Evolutionary conservation across 495 filamentous ascomycete species (phyloP).

Genomic region (Glonium stellatum): DNA sequence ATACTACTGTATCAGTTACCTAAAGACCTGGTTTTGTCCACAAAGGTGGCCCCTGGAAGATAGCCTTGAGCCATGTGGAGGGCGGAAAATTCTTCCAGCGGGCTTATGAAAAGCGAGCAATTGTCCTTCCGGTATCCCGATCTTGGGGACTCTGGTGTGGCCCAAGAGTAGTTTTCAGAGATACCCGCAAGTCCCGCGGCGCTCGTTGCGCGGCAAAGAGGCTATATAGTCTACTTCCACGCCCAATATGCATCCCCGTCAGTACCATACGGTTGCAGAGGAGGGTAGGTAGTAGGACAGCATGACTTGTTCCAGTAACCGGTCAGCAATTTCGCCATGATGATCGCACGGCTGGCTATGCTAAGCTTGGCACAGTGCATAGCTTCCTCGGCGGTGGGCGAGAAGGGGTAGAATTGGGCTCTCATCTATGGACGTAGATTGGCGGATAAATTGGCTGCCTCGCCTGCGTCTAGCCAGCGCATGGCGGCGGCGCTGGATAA

Average conservation of each 20-base stretch:
- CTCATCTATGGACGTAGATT: neutral
- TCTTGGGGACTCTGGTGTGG: too few relatives aligned
- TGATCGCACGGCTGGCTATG: neutral
- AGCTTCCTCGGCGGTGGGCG: neutral
- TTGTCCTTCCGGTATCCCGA: too few relatives aligned
- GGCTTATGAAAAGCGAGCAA: too few relatives aligned
- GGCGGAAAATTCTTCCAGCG: too few relatives aligned
- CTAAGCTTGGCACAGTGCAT: conserved; percentile 10
- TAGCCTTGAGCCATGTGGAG: too few relatives aligned
- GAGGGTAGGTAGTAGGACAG: too few relatives aligned
- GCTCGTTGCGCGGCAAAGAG: neutral
- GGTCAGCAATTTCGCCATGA: conserved; percentile 20
- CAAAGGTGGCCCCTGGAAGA: too few relatives aligned
- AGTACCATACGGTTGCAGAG: neutral
- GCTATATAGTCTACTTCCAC: neutral
- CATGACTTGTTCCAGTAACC: conserved; percentile 7
- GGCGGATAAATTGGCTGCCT: conserved; percentile 1
- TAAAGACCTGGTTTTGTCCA: too few relatives aligned
- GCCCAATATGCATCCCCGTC: neutral
- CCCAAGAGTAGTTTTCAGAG: too few relatives aligned
- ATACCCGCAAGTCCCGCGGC: too few relatives aligned
- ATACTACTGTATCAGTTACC: neutral
- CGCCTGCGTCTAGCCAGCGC: neutral
- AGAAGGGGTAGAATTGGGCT: conserved; percentile 13
- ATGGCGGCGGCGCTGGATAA: conserved; percentile 6